phyloP scores from a whole-genome alignment of 768 basidiomycete species.

The Epithele typhae region DNA sequence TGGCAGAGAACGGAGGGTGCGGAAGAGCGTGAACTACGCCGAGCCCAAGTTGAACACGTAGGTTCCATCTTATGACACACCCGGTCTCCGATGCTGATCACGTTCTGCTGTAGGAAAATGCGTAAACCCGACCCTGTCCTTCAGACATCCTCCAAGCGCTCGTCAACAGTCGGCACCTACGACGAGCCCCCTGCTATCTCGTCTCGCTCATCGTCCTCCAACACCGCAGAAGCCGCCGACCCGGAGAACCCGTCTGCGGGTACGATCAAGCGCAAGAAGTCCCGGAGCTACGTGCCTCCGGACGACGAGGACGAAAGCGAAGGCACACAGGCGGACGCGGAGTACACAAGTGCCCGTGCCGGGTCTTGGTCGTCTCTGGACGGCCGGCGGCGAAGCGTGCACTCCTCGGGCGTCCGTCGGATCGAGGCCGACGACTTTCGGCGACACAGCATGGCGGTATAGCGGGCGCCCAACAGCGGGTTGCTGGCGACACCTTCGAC shows the following conservation, averaged over 20 bases:
- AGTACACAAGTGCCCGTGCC: slow-evolving; percentile 34
- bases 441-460: slow-evolving; percentile 66
- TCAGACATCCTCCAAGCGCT: slow-evolving; percentile 26
- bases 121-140: slow-evolving; percentile 68
- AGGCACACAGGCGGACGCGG: slow-evolving; percentile 68
- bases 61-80: slow-evolving; percentile 29
- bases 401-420: slow-evolving; percentile 24
- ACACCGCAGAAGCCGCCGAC: slow-evolving; percentile 7
- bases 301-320: slow-evolving; percentile 61
- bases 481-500: no score
- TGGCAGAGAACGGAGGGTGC: slow-evolving; percentile 49
- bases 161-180: slow-evolving; percentile 19
- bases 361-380: slow-evolving; percentile 52
- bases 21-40: slow-evolving; percentile 83
- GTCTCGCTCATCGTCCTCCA: slow-evolving; percentile 17
- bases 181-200: slow-evolving; percentile 14
- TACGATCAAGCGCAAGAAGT: slow-evolving; percentile 47
- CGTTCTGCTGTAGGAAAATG: slow-evolving; percentile 62
- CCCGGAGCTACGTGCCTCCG: slow-evolving; percentile 42
- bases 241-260: slow-evolving; percentile 15
- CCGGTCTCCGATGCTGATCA: not conserved
- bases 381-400: slow-evolving; percentile 44
- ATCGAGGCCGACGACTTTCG: slow-evolving; percentile 48
- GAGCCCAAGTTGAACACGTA: slow-evolving; percentile 89
- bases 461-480: no score